Base-by-base conservation (phyloP, 2,329 filamentous ascomycete species). In the Elsinoe necatrix region DNA sequence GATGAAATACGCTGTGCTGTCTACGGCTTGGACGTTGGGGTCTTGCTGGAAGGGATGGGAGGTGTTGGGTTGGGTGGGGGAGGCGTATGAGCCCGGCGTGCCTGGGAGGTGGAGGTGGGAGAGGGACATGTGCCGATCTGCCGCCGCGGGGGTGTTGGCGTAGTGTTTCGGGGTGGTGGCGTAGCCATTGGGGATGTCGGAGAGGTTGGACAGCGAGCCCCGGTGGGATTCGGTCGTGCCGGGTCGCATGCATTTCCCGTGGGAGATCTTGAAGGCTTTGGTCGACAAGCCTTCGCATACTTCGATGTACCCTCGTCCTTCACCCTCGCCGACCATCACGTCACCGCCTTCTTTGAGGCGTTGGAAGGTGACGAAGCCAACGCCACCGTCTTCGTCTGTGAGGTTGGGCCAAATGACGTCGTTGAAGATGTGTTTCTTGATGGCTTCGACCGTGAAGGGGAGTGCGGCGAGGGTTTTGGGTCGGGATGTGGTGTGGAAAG, bases 391-490 rank as follows among this genome's bases (percentile, higher is more conserved):
- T 72, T 98, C 93, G 66, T 98, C 92, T 0, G 89, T 95, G 37
- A 98, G 74, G 63, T 98, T 98, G 0, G 93, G 93, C 93, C 93
- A 98, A 55, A 97, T 95, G 58, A 95, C 76, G 66, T 96, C 95
- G 72, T 98, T 98, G 76, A 98, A 98, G 59, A 98, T 89, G 71
- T 98, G 91, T 0, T 78, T 83, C 69, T 95, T 97, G 71, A 98
- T 85, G 0, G 92, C 91, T 45, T 89, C 80, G 54, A 98, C 91
- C n/a, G 92, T 95, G 25, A 83, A 85, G 0, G 91, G 89, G 3
- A 97, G 75, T 0, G 87, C 92, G 1, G 92, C 90, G 12, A 98
- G 76, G 21, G 86, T 83, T 71, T 97, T 98, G 0, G 90, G 89
- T 29, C 79, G 76, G 25, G 85, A 82, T 1, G 86, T 82, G 27